Evolutionary conservation across 1,284 basidiomycete genomes (phyloP).

Genomic region (Melampsora americana): DNA sequence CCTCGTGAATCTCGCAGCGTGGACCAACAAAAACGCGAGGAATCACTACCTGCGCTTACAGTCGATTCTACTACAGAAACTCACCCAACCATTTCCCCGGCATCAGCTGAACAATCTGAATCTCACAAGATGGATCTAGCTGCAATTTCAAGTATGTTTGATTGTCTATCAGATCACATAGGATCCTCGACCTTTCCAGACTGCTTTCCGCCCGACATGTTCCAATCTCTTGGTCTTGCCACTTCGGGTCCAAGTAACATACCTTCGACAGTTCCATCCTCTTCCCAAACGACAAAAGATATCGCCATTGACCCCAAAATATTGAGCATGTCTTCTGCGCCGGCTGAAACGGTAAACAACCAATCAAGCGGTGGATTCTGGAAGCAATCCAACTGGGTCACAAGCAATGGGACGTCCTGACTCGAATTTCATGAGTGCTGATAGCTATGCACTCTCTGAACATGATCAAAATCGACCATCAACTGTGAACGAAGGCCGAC

Average conservation of each 20-base stretch:
- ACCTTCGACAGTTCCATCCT: background rate
- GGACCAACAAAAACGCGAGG: background rate
- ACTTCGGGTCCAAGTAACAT: background rate
- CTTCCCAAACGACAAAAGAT: background rate
- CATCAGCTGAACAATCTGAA: background rate
- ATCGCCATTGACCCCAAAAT: background rate
- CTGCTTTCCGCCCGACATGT: slow-evolving; percentile 2
- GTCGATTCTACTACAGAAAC: background rate
- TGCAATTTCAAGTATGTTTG: background rate
- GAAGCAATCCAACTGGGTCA: background rate
- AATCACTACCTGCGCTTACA: background rate
- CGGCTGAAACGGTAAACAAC: background rate
- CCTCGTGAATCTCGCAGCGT: background rate
- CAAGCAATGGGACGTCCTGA: background rate
- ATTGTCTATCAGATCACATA: background rate
- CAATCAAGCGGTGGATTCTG: background rate
- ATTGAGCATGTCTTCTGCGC: background rate
- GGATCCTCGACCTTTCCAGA: slow-evolving; percentile 5
- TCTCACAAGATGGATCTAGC: background rate
- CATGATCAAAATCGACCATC: too few species aligned
- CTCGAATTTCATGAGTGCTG: background rate
- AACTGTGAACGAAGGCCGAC: too few species aligned
- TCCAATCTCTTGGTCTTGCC: background rate
- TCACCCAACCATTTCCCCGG: background rate
- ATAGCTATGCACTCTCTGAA: too few species aligned